Evolutionary conservation across 495 filamentous ascomycete genomes (phyloP).

Genomic region (Penicillium lividum): DNA sequence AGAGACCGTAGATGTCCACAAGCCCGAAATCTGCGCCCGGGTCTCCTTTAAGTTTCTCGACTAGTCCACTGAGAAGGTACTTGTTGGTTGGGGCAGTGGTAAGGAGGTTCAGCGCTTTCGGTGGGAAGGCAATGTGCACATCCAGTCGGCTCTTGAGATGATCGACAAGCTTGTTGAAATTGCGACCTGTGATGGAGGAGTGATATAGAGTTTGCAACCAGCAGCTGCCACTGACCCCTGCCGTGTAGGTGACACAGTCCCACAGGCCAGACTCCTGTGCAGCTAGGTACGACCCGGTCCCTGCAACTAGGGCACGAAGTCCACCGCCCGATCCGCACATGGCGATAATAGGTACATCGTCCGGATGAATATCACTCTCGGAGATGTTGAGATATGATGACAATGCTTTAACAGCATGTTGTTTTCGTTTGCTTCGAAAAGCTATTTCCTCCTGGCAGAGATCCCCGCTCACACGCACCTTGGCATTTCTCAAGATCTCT

Average conservation of each 20-base stretch:
- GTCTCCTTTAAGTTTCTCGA: constrained; percentile 87
- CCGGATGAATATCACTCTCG: constrained; percentile 79
- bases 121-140: constrained; percentile 90
- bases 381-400: constrained; percentile 77
- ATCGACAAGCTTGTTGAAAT: constrained; percentile 66
- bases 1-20: constrained; percentile 87
- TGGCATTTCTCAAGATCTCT: constrained; percentile 77
- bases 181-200: constrained; percentile 70
- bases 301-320: constrained; percentile 84
- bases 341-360: constrained; percentile 90
- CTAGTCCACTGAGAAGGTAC: constrained; percentile 78
- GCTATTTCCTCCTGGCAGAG: constrained; percentile 80
- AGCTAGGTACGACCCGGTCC: constrained; percentile 78
- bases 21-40: constrained; percentile 80
- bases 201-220: constrained; percentile 91
- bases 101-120: constrained; percentile 72
- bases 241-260: constrained; percentile 91
- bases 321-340: constrained; percentile 94
- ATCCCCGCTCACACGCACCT: constrained; percentile 76
- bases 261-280: constrained; percentile 83
- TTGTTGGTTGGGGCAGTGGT: constrained; percentile 88
- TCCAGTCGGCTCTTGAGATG: constrained; percentile 84
- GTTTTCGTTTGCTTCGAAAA: constrained; percentile 66
- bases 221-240: constrained; percentile 92
- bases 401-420: constrained; percentile 66